Base-by-base conservation (phyloP, 2,329 filamentous ascomycete species). In the Capronia coronata region DNA sequence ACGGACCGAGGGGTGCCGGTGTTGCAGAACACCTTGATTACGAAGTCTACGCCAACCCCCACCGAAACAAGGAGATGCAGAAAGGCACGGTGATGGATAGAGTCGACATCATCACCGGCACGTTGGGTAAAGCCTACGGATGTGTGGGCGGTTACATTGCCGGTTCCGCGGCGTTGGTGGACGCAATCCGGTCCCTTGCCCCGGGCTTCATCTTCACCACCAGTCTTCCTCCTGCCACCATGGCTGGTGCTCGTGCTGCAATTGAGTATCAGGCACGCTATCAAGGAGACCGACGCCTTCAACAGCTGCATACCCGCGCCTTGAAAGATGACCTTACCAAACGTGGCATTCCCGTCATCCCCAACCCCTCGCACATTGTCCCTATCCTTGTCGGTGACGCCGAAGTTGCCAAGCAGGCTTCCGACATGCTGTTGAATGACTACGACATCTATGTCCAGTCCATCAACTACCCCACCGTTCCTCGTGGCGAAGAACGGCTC, bases 201-300 rank as follows among this genome's bases (percentile, higher is more conserved):
- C 90, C 93, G 2, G 93, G 93, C 22, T 98, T 98, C 73, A 98
- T 98, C 68, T 98, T 98, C 74, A 98, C 93, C 40, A 98, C 93
- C 3, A 94, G 90, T 8, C 81, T 98, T 10, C 93, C 93, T 2
- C 93, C 93, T 0, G 89, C 93, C 11, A 94, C 89, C 55, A 98
- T 98, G 93, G 90, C 93, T 16, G 93, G 93, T 47, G 93, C 93
- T 18, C 81, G 83, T 66, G 77, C 87, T 1, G 89, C 93, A 29
- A 97, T 98, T 62, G 87, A 96, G 65, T 96, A 97, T 67, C 93
- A 97, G 69, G 84, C 87, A 73, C 75, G 75, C 43, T 84, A 94
- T 67, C 79, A 84, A 61, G 87, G 87, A 49, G 93, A 98, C 68
- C 84, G 93, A 46, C 80, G 86, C 48, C 82, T 97, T 42, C 93